Percentiles rank a stretch among this genome's conserved stretches.
phyloP scores from a whole-genome alignment of 2,329 filamentous ascomycete species.

The Acrodontium crateriforme region DNA sequence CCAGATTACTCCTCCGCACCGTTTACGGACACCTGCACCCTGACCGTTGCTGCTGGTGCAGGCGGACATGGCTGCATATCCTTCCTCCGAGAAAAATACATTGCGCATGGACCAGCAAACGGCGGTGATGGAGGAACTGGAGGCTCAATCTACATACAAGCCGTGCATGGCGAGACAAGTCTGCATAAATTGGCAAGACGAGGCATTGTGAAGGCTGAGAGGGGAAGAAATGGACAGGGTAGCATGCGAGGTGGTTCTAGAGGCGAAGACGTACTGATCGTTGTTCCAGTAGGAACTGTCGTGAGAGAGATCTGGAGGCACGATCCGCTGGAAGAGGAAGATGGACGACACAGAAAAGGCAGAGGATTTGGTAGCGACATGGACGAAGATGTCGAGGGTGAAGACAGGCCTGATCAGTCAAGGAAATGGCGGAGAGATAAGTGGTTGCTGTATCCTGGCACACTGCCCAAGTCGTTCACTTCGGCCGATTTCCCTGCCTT shows the following conservation, averaged over 20 bases:
- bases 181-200: constrained; percentile 78
- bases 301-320: constrained; percentile 66
- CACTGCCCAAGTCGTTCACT: constrained; percentile 56
- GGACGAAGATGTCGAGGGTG: constrained; percentile 10
- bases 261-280: constrained; percentile 76
- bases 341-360: constrained; percentile 22
- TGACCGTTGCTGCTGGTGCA: constrained; percentile 63
- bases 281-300: constrained; percentile 85
- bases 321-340: constrained; percentile 63
- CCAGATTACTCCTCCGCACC: constrained; percentile 71
- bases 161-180: constrained; percentile 78
- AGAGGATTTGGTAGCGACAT: constrained; percentile 18
- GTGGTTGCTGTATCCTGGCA: constrained; percentile 76
- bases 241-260: constrained; percentile 60
- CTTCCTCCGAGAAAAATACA: constrained; percentile 81
- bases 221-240: constrained; percentile 67
- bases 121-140: constrained; percentile 88
- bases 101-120: constrained; percentile 80
- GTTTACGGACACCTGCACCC: constrained; percentile 73
- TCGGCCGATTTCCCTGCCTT: constrained; percentile 44
- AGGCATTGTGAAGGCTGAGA: constrained; percentile 58
- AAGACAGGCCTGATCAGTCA: constrained; percentile 24
- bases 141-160: constrained; percentile 88
- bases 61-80: constrained; percentile 91
- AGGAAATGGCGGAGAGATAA: constrained; percentile 45